Conservation (phyloP, 306 rosid species). For the Medicago truncatula region MtrunA17r5.0-ANR NC_053043.1:9488501-9489000, state of each 20-base stretch:
- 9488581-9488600: background rate
- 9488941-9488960: slow-evolving; percentile 12
- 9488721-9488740: slow-evolving; percentile 17
- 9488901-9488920: slow-evolving; percentile 10
- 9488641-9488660: background rate
- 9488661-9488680: slow-evolving; percentile 12
- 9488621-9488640: background rate
- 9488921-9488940: background rate
- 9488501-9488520: slow-evolving; percentile 92
- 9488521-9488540: slow-evolving; percentile 94
- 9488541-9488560: slow-evolving; percentile 74
- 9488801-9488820: background rate
- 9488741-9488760: background rate
- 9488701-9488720: slow-evolving; percentile 4
- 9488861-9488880: background rate
- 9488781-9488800: background rate
- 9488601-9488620: background rate
- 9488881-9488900: background rate
- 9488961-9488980: background rate
- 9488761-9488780: slow-evolving; percentile 14
- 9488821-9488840: background rate
- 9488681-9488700: background rate
- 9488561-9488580: slow-evolving; percentile 72
- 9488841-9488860: background rate
- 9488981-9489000: background rate